Percentiles rank a stretch among this genome's conserved stretches.
phyloP scores from a whole-genome alignment of 192 early-diverging fungal species.

The Coemansia sp. region DNA sequence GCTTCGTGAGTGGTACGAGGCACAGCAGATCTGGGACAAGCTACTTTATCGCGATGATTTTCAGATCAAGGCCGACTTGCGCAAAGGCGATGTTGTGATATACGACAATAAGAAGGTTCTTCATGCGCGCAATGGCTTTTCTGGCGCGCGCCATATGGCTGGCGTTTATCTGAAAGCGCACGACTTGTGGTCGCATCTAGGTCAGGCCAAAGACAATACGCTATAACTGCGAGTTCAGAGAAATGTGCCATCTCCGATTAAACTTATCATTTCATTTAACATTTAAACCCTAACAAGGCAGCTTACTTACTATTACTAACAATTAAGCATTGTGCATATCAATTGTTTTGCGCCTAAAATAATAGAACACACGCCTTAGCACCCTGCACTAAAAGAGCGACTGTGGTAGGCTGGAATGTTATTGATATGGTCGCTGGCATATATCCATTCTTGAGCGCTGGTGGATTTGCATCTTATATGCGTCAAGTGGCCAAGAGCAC shows the following conservation, averaged over 20 bases:
- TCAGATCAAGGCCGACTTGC: slow-evolving; percentile 47
- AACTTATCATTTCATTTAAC: too few relatives aligned
- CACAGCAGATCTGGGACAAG: slow-evolving; percentile 46
- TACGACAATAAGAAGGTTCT: slow-evolving; percentile 54
- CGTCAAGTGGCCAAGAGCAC: slow-evolving; percentile 10
- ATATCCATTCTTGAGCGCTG: background rate
- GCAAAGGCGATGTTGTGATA: slow-evolving; percentile 50
- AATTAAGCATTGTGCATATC: background rate
- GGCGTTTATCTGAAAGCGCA: slow-evolving; percentile 42
- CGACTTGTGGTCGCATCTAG: slow-evolving; percentile 51
- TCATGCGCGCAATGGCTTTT: slow-evolving; percentile 54
- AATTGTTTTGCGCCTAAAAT: too few relatives aligned
- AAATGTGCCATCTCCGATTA: too few relatives aligned
- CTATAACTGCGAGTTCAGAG: too few relatives aligned
- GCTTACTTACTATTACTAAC: background rate
- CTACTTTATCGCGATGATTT: slow-evolving; percentile 51
- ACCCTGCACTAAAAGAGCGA: slow-evolving; percentile 10
- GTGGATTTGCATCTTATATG: slow-evolving; percentile 8
- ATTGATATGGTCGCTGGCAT: slow-evolving; percentile 1
- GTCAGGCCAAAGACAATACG: background rate
- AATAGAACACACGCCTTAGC: too few relatives aligned
- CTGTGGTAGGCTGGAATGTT: background rate
- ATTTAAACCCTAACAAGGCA: too few relatives aligned
- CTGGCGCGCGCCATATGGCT: slow-evolving; percentile 50
- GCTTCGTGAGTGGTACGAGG: slow-evolving; percentile 54